Evolutionary conservation across 768 basidiomycete species (phyloP), one percentile per base, ranked within the genome.

Genomic region (Hygrophorus pudorinus): DNA sequence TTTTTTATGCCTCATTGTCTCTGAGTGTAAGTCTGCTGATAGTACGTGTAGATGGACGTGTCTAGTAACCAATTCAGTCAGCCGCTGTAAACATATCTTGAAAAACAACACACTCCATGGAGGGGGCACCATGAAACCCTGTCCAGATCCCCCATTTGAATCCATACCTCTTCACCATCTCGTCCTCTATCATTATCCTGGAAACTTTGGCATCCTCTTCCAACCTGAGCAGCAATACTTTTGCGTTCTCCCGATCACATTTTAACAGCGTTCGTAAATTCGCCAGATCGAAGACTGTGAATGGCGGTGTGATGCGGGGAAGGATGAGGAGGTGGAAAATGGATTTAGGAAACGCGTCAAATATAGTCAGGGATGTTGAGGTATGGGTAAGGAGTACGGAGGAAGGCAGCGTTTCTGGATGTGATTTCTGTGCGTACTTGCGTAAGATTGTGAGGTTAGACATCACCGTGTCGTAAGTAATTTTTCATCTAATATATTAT

Each of bases 321-420:
- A 94, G 69, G 44, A 94, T 61, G 35, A 96, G 72, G 56, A 91
- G 85, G 62, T 96, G 92, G 59, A 89, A 93, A 44, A 78, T 81
- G 4, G 86, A 79, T 61, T 91, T 91, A 4, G 85, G 85, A 56
- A 70, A 91, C 20, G 66, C 72, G 63, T 91, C 88, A 55, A 77
- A 84, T 42, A 91, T 64, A 4, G 79, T 81, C 37, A 88, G 52
- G 6, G 78, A 73, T 41, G 61, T 69, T 17, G 66, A 56, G 1
- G 75, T 75, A 49, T 75, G 65, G 20, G 68, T 65, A 53, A 85
- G 78, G 16, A 80, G 69, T 24, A 88, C 54, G 1, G 79, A 76
- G 2, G 70, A 56, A 1, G 87, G 81, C 13, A 88, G 60, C 3
- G 58, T 64, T 30, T 29, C 55, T 7, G 79, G 76, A 36, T 72